phyloP scores from a whole-genome alignment of 495 filamentous ascomycete genomes.

The Jackrogersella minutella region DNA sequence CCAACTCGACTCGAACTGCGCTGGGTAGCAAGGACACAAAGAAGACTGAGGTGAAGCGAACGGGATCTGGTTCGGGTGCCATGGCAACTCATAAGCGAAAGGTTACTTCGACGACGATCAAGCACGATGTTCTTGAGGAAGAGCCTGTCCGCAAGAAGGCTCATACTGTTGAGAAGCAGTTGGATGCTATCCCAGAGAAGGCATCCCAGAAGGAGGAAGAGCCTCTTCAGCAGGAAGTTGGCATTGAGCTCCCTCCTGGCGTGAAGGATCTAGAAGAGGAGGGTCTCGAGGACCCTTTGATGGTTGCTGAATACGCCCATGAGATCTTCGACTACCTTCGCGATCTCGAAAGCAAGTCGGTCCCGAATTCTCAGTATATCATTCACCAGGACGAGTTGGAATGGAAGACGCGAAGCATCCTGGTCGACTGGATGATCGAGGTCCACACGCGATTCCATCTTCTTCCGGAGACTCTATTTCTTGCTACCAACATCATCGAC shows the following conservation, averaged over 20 bases:
- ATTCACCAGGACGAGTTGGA: constrained; percentile 90
- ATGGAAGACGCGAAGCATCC: constrained; percentile 98
- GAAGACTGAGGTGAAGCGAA: constrained; percentile 72
- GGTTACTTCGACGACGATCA: constrained; percentile 58
- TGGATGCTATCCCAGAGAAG: constrained; percentile 64
- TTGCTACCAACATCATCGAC: constrained; percentile 97
- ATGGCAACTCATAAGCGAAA: constrained; percentile 71
- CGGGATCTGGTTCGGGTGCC: constrained; percentile 75
- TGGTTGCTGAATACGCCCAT: constrained; percentile 96
- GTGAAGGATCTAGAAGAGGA: constrained; percentile 80
- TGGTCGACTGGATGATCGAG: constrained; percentile 98
- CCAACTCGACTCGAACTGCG: constrained; percentile 68
- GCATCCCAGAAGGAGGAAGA: constrained; percentile 77
- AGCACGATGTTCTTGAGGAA: constrained; percentile 68
- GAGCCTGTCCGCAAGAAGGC: constrained; percentile 63
- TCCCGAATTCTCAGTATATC: constrained; percentile 94
- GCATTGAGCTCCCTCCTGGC: constrained; percentile 52
- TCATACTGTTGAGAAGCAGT: constrained; percentile 48
- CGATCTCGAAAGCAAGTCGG: constrained; percentile 81
- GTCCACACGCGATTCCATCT: constrained; percentile 97
- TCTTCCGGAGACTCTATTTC: constrained; percentile 96
- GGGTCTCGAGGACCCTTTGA: constrained; percentile 90
- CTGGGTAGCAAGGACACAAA: constrained; percentile 71
- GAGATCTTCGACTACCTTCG: constrained; percentile 98
- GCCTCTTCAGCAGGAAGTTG: constrained; percentile 66